A percentile compares a stretch with the other conserved stretches of the same genome.
These are phyloP conservation scores for Arabis hirsuta DNA, from an alignment of 345 rosid genomes.

Conservation along the genomic window DNA sequence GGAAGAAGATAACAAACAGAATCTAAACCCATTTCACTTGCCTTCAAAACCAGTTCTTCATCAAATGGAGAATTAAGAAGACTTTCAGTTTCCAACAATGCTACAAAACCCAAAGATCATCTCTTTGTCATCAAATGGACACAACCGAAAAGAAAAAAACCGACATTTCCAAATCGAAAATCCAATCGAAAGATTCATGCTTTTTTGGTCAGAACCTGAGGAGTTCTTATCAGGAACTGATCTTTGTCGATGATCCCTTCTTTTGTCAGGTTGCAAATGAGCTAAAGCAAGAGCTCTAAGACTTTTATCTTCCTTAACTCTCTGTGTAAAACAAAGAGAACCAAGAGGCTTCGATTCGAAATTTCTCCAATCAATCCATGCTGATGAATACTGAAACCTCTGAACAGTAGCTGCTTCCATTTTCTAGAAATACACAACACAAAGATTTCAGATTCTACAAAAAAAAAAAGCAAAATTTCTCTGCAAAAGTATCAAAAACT, in stretches of 20 bases:
- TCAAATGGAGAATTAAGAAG: slow-evolving; percentile 49
- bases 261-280: slow-evolving; percentile 25
- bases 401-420: slow-evolving; percentile 67
- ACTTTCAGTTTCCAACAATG: slow-evolving; percentile 62
- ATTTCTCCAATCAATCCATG: slow-evolving; percentile 50
- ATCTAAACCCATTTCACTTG: slow-evolving; percentile 35
- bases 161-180: neutral
- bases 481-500: slow-evolving; percentile 3
- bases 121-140: slow-evolving; percentile 17
- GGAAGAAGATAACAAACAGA: neutral
- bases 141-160: neutral
- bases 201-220: slow-evolving; percentile 53
- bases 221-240: slow-evolving; percentile 51
- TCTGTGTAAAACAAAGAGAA: slow-evolving; percentile 46
- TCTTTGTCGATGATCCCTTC: slow-evolving; percentile 34
- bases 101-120: slow-evolving; percentile 46
- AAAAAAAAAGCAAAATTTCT: neutral
- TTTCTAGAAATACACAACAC: slow-evolving; percentile 9
- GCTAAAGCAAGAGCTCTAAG: slow-evolving; percentile 49
- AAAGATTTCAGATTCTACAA: slow-evolving; percentile 3
- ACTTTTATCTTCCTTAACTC: slow-evolving; percentile 45
- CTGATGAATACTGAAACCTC: slow-evolving; percentile 50
- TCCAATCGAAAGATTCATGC: slow-evolving; percentile 23
- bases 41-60: slow-evolving; percentile 69
- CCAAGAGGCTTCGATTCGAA: slow-evolving; percentile 41